Base-by-base conservation (phyloP, 2,329 filamentous ascomycete genomes). In the Colletotrichum abscissum region DNA sequence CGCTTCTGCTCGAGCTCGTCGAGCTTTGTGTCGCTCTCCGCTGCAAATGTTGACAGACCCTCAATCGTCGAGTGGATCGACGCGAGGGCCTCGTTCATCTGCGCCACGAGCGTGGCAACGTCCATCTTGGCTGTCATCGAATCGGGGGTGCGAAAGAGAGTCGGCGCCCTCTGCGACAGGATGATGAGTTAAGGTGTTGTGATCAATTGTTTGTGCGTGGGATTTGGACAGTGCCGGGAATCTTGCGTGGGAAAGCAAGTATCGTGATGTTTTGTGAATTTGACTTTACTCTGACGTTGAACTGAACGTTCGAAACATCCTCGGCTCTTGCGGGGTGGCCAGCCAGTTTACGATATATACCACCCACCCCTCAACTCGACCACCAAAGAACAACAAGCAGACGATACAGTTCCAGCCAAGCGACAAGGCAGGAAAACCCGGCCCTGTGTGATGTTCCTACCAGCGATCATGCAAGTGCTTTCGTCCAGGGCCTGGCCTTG, bases 71-170 rank as follows among this genome's bases (percentile, higher is more conserved):
- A 71, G 71, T 82, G 81, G 70, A 86, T 85, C 19, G 79, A 78
- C 1, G 82, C 80, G 57, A 86, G 78, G 24, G 81, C 85, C 66
- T 85, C 81, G 74, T 82, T 82, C 83, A 86, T 84, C 76, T 85
- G 81, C 73, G 81, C 77, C 75, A 86, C 81, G 59, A 86, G 82
- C 56, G 78, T 74, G 16, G 82, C 79, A 72, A 85, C 81, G 69
- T 84, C 81, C 76, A 80, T 76, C 33, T 71, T 79, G 70, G 49
- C 65, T 33, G 74, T 62, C 72, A 73, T 74, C 59, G 55, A 46
- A 35, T 54, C 24, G 59, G 9, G 9, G 24, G 11, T 14, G 64
- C 22, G 12, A 42, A 66, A 70, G 55, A 70, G 55, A 69, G 55
- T n/a, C 52, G 28, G n/a, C 2, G 8, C 56, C 65, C 60, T 65